A percentile compares a stretch with the other conserved stretches of the same genome.
phyloP scores from a whole-genome alignment of 2,329 filamentous ascomycete species.

The Fusarium acutatum region DNA sequence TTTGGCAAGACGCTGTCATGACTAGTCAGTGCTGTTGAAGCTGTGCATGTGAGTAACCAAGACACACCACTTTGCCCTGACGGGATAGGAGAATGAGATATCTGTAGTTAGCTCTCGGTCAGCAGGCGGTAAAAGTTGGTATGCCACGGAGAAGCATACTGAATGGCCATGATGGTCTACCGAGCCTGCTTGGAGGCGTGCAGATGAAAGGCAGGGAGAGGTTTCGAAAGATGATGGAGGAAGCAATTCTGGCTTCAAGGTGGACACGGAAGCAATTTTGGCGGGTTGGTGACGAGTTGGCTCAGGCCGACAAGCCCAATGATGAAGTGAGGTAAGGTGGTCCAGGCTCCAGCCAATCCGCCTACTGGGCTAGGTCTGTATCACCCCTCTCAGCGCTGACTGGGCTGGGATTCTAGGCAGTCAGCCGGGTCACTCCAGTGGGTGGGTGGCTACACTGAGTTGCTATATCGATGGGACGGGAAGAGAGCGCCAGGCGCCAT shows the following conservation, averaged over 20 bases:
- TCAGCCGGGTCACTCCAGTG: slow-evolving; percentile 7
- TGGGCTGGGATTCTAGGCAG: background rate
- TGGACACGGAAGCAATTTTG: slow-evolving; percentile 42
- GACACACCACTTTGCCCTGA: slow-evolving; percentile 97
- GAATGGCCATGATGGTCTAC: slow-evolving; percentile 53
- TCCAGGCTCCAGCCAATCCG: background rate
- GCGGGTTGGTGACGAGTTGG: slow-evolving; percentile 43
- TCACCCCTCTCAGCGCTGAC: background rate
- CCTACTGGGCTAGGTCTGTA: background rate
- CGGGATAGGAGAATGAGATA: slow-evolving; percentile 97
- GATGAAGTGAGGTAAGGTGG: slow-evolving; percentile 22
- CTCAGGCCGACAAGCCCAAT: background rate
- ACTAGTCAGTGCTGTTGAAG: slow-evolving; percentile 28
- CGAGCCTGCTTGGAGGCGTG: slow-evolving; percentile 37
- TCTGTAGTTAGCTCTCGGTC: slow-evolving; percentile 58
- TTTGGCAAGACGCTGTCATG: slow-evolving; percentile 87
- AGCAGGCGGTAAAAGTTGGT: slow-evolving; percentile 22
- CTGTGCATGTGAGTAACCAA: slow-evolving; percentile 36
- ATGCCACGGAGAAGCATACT: slow-evolving; percentile 46
- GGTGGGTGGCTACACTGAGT: background rate
- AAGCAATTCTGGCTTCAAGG: slow-evolving; percentile 36
- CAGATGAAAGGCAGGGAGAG: slow-evolving; percentile 18
- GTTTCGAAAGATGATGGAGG: slow-evolving; percentile 34
- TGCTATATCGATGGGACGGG: background rate
- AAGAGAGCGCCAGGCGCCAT: background rate